A percentile compares a stretch with the other conserved stretches of the same genome.
These are phyloP conservation scores for Hevea brasiliensis DNA, from an alignment of 345 rosid species.

Conservation along the genomic window DNA sequence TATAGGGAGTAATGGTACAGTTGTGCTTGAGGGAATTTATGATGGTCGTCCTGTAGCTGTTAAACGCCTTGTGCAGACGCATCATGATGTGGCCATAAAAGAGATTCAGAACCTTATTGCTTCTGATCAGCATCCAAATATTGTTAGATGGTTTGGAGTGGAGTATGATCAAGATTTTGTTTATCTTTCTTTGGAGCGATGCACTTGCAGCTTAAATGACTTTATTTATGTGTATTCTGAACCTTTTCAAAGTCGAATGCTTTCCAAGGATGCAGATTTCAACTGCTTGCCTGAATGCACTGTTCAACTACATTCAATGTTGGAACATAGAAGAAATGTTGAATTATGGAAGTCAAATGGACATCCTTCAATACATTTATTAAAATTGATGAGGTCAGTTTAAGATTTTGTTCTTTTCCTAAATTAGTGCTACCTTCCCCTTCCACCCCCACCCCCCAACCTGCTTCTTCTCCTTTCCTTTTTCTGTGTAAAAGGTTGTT, in stretches of 20 bases:
- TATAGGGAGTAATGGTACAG: conserved; percentile 64
- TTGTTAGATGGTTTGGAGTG: conserved; percentile 72
- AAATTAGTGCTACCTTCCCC: background rate
- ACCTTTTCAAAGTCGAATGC: conserved; percentile 38
- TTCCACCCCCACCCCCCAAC: background rate
- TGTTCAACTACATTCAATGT: conserved; percentile 28
- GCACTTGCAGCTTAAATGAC: conserved; percentile 67
- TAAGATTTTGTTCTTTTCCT: background rate
- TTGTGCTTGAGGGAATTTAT: conserved; percentile 63
- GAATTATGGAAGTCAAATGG: conserved; percentile 65
- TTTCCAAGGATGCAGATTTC: conserved; percentile 22
- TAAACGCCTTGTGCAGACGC: conserved; percentile 65
- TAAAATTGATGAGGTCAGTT: conserved; percentile 66
- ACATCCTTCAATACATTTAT: conserved; percentile 52
- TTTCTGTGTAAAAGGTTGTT: background rate
- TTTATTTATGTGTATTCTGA: conserved; percentile 43
- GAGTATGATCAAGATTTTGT: conserved; percentile 68
- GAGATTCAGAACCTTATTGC: conserved; percentile 72
- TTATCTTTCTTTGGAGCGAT: conserved; percentile 65
- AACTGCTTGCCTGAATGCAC: conserved; percentile 24
- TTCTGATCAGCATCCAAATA: conserved; percentile 67
- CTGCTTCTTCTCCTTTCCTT: background rate
- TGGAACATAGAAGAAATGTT: conserved; percentile 40
- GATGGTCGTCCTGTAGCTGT: conserved; percentile 67
- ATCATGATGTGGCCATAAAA: conserved; percentile 66